phyloP scores from a whole-genome alignment of 176 grass and related monocot species.

The Olyra latifolia region DNA sequence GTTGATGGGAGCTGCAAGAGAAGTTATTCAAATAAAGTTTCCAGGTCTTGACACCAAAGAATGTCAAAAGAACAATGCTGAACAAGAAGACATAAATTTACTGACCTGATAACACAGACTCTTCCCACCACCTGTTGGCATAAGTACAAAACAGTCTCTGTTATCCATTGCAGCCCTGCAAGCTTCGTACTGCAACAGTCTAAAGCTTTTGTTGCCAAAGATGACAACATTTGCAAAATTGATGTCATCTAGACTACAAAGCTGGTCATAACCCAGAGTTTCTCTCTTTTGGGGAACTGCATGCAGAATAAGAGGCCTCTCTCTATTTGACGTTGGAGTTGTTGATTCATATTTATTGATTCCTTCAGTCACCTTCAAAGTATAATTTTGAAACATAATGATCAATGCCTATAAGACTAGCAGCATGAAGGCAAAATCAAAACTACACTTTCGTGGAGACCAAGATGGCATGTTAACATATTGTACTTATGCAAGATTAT shows the following conservation, averaged over 20 bases:
- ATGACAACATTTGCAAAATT: constrained; percentile 81
- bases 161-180: constrained; percentile 69
- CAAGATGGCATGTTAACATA: neutral
- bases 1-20: constrained; percentile 84
- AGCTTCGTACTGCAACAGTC: constrained; percentile 76
- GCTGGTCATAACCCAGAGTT: constrained; percentile 57
- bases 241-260: constrained; percentile 61
- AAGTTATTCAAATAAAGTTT: constrained; percentile 24
- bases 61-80: constrained; percentile 9
- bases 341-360: constrained; percentile 24
- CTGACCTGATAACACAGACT: constrained; percentile 91
- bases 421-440: neutral
- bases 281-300: constrained; percentile 30
- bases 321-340: constrained; percentile 37
- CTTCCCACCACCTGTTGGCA: constrained; percentile 97
- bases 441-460: neutral
- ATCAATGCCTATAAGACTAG: neutral
- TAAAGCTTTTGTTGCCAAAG: constrained; percentile 78
- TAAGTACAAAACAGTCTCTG: constrained; percentile 76
- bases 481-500: neutral
- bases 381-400: neutral
- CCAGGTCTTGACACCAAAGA: neutral
- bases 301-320: neutral
- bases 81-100: neutral
- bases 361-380: constrained; percentile 46